Percentiles rank a stretch among this genome's conserved stretches.
Evolutionary conservation across 805 yeast genomes (phyloP).

Genomic region (Candida patagonica): DNA sequence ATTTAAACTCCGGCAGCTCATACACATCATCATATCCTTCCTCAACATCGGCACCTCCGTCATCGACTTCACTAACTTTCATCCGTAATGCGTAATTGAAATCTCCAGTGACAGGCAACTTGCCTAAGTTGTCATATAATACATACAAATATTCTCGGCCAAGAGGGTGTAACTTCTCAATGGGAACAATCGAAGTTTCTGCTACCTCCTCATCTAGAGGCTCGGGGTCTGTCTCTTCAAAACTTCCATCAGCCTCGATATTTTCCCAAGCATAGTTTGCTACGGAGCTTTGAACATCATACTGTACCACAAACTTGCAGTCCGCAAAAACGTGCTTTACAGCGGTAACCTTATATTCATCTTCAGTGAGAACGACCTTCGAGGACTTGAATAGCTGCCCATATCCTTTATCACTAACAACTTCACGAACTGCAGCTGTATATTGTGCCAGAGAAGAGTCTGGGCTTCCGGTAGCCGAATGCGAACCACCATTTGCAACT

Average conservation of each 20-base stretch:
- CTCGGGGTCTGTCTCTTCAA: constrained; percentile 58
- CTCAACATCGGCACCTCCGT: constrained; percentile 55
- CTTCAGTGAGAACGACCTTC: constrained; percentile 50
- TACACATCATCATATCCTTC: constrained; percentile 93
- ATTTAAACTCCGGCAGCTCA: constrained; percentile 69
- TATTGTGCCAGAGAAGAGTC: constrained; percentile 27
- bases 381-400: constrained; percentile 68
- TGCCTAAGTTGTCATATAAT: constrained; percentile 39
- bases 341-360: constrained; percentile 82
- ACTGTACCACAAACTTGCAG: constrained; percentile 71
- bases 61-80: constrained; percentile 70
- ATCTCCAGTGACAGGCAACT: constrained; percentile 31
- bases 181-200: constrained; percentile 51
- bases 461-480: constrained; percentile 27
- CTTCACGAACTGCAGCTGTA: constrained; percentile 55
- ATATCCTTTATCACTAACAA: constrained; percentile 64
- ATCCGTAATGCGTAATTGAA: constrained; percentile 64
- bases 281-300: constrained; percentile 75
- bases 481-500: constrained; percentile 23
- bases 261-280: constrained; percentile 67
- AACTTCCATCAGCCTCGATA: constrained; percentile 34
- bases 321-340: constrained; percentile 73
- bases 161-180: constrained; percentile 63
- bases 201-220: constrained; percentile 53
- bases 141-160: constrained; percentile 69